phyloP scores from a whole-genome alignment of 2,329 filamentous ascomycete genomes.

The Penicillium digitatum region DNA sequence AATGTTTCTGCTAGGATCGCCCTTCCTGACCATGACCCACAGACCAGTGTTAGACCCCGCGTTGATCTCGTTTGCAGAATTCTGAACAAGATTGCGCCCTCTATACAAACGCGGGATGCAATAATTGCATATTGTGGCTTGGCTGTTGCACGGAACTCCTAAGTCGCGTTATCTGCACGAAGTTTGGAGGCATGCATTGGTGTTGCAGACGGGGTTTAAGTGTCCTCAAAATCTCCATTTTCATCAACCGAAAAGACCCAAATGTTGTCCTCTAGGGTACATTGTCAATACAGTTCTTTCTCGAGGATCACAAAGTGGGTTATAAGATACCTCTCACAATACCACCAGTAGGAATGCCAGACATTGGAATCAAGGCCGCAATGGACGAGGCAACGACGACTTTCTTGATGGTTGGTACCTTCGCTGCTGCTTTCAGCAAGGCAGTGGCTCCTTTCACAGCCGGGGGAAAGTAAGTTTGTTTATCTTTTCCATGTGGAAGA shows the following conservation, averaged over 20 bases:
- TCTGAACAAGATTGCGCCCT: conserved; percentile 22
- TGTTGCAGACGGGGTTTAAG: conserved; percentile 8
- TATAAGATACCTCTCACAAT: conserved; percentile 16
- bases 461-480: conserved; percentile 20
- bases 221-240: conserved; percentile 12
- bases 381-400: conserved; percentile 24
- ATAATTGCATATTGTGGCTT: conserved; percentile 20
- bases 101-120: conserved; percentile 25
- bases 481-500: conserved; percentile 16
- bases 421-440: conserved; percentile 18
- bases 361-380: conserved; percentile 17
- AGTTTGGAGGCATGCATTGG: conserved; percentile 25
- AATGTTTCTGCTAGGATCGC: background rate
- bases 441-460: conserved; percentile 21
- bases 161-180: conserved; percentile 22
- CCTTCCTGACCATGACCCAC: conserved; percentile 17
- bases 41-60: conserved; percentile 14
- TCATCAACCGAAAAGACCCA: conserved; percentile 21
- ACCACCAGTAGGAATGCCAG: conserved; percentile 17
- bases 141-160: conserved; percentile 15
- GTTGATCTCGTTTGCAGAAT: conserved; percentile 9
- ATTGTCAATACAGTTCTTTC: background rate
- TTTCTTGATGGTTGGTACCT: conserved; percentile 21
- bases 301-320: no score
- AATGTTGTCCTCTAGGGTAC: conserved; percentile 19